Evolutionary conservation across 2,329 filamentous ascomycete species (phyloP).

Genomic region (Coleophoma cylindrospora): DNA sequence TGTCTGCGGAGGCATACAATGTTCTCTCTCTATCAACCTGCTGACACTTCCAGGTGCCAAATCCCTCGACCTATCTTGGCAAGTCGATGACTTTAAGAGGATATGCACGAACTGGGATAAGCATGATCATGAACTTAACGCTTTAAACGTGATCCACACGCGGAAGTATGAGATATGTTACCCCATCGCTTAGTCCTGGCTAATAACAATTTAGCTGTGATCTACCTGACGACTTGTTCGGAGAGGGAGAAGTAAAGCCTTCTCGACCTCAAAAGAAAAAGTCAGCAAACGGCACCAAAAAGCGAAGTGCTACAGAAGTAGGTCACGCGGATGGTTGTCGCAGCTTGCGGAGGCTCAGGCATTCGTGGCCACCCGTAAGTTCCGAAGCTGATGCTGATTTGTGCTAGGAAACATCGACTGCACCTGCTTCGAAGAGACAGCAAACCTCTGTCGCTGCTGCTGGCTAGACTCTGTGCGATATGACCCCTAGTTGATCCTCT

Average conservation of each 20-base stretch:
- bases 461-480: conserved; percentile 24
- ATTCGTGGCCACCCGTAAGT: too few relatives aligned
- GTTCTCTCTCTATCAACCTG: conserved; percentile 5
- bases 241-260: conserved; percentile 70
- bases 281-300: conserved; percentile 17
- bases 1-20: too few relatives aligned
- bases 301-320: conserved; percentile 25
- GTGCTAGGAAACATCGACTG: conserved; percentile 18
- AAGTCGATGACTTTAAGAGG: conserved; percentile 83
- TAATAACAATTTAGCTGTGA: conserved; percentile 57
- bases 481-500: conserved; percentile 6
- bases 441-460: conserved; percentile 23
- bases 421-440: conserved; percentile 24
- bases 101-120: conserved; percentile 71
- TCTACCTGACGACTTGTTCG: conserved; percentile 86
- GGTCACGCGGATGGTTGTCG: conserved; percentile 8
- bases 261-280: conserved; percentile 24
- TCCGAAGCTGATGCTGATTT: conserved; percentile 14
- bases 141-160: conserved; percentile 67
- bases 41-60: conserved; percentile 51
- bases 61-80: conserved; percentile 71
- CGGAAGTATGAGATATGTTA: conserved; percentile 62
- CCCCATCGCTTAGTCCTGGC: not conserved
- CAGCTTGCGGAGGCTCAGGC: not conserved
- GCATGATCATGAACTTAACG: conserved; percentile 71